Conservation (phyloP, 148 eudicot species). For the Vaccinium vitisidaea region DNA sequence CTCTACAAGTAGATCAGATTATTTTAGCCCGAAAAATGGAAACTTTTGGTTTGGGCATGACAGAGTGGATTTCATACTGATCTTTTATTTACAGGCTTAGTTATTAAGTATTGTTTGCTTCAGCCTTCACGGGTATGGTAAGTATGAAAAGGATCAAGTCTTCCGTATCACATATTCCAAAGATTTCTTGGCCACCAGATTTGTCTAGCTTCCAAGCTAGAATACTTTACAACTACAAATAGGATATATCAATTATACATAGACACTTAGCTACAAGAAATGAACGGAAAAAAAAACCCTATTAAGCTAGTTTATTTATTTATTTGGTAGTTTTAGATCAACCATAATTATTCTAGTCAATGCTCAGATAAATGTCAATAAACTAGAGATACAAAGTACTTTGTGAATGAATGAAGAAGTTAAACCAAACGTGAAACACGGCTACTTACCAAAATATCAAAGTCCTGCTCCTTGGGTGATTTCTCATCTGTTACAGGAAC, state of each 20-base stretch:
- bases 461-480: constrained; percentile 94
- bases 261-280: not conserved
- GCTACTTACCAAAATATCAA: constrained; percentile 79
- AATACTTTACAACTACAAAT: not conserved
- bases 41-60: not conserved
- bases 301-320: not conserved
- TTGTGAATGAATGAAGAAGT: not conserved
- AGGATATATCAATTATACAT: not conserved
- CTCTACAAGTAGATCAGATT: not conserved
- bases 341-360: not conserved
- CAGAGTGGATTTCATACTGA: not conserved
- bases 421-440: constrained; percentile 10
- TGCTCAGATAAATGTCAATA: not conserved
- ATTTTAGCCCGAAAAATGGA: not conserved
- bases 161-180: not conserved
- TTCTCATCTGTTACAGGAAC: constrained; percentile 96
- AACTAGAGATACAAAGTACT: not conserved
- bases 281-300: not conserved
- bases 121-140: not conserved
- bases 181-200: not conserved
- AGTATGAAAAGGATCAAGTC: not conserved
- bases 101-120: constrained; percentile 2
- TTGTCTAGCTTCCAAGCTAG: not conserved
- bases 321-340: not conserved
- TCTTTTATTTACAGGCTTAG: not conserved